Evolutionary conservation across 352 stramenopile genomes (phyloP).

Genomic region (Phytophthora palmivora): DNA sequence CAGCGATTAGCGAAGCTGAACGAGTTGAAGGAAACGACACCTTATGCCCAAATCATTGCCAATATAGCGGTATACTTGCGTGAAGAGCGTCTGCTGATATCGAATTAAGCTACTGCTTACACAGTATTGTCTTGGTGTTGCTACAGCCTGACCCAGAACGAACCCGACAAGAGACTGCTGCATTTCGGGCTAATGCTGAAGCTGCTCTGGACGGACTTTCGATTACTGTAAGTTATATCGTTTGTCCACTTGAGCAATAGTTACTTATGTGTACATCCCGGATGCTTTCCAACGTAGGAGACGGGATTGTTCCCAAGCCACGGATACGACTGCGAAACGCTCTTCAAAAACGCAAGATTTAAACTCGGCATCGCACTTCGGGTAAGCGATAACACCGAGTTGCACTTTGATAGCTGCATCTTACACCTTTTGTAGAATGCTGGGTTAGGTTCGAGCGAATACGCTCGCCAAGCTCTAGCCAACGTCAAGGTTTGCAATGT

Average conservation of each 20-base stretch:
- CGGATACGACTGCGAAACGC: slow-evolving; percentile 76
- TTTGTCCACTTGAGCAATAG: no score
- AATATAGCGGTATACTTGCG: slow-evolving; percentile 50
- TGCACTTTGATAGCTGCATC: neutral
- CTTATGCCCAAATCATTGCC: slow-evolving; percentile 71
- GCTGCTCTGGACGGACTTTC: slow-evolving; percentile 61
- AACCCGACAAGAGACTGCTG: slow-evolving; percentile 70
- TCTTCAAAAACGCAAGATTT: slow-evolving; percentile 87
- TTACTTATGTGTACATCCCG: no score
- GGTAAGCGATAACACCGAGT: slow-evolving; percentile 26
- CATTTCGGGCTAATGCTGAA: slow-evolving; percentile 74
- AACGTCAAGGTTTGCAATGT: slow-evolving; percentile 77
- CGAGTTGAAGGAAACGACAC: slow-evolving; percentile 67
- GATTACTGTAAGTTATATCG: slow-evolving; percentile 43
- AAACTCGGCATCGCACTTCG: slow-evolving; percentile 78
- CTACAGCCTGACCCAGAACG: slow-evolving; percentile 67
- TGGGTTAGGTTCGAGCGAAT: slow-evolving; percentile 69
- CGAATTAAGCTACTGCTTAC: neutral
- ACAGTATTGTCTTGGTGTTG: slow-evolving; percentile 1
- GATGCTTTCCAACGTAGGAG: slow-evolving; percentile 46
- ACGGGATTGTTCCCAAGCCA: slow-evolving; percentile 73
- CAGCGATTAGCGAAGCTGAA: slow-evolving; percentile 56
- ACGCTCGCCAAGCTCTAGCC: slow-evolving; percentile 67
- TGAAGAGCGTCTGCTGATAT: neutral
- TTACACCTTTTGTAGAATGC: slow-evolving; percentile 46